Base-by-base conservation (phyloP, 129 eudicot genomes). In the Escallonia rubra region DNA sequence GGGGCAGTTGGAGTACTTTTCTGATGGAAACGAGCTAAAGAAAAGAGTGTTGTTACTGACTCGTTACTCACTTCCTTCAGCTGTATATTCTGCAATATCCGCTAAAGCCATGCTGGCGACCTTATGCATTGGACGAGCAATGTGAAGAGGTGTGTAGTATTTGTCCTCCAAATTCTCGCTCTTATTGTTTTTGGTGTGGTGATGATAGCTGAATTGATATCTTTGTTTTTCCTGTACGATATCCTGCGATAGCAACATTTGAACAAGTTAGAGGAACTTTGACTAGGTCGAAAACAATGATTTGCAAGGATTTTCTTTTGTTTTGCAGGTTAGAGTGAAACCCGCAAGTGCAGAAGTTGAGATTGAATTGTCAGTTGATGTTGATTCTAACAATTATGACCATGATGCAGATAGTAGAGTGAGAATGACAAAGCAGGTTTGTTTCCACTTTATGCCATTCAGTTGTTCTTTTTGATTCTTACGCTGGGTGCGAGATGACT, bases 71-170 rank as follows among this genome's bases (percentile, higher is more conserved):
- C 11, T 50, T 3, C 55, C 44, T 78, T 14, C 79, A 86, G 98
- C 67, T 86, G 15, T 86, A 86, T 65, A 83, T 89, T 52, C 60
- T 89, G 80, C 96, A 89, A 69, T 93, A 82, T 78, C 98, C 98
- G 16, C 63, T 93, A 42, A 78, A 91, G 77, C 86, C 88, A 13
- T 12, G 64, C 50, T 93, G 98, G 96, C 81, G 98, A 41, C 95
- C 98, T 10, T 93, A 89, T 62, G 98, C 84, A 54, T 73, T 89
- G 60, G 98, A 88, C 12, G 87, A 86, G 5, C 81, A 85, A 50
- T 92, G 96, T 56, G 77, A 83, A 66, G 82, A 82, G 96, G 98
- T 93, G 64, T 4, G 76, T 42, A 44, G 51, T 11, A 47, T 48
- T 46, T 40, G 34, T 23, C 34, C 34, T 23, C 34, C 34, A 23